These are phyloP conservation scores for Pichia sp. DNA, from an alignment of 1,139 yeast species.

Conservation along the genomic window DNA sequence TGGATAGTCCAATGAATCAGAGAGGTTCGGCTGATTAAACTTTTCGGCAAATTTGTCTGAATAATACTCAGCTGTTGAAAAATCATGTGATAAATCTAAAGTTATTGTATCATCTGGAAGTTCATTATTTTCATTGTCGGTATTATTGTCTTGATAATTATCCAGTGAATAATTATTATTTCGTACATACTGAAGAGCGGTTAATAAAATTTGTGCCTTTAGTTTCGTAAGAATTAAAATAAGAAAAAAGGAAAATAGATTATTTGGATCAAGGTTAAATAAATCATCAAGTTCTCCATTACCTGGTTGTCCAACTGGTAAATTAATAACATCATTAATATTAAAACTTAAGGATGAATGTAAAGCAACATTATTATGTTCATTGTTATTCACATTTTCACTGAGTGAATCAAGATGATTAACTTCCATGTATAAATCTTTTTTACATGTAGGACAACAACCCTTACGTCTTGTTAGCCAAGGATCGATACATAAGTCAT, in stretches of 20 bases:
- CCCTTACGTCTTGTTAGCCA: constrained; percentile 75
- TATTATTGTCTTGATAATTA: not conserved
- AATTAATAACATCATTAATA: constrained; percentile 3
- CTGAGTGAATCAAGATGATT: not conserved
- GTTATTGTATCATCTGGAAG: no score
- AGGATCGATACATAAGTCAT: constrained; percentile 72
- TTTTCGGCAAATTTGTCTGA: constrained; percentile 5
- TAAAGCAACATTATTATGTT: constrained; percentile 23
- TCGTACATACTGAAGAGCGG: constrained; percentile 16
- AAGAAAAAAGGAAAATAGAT: constrained; percentile 19
- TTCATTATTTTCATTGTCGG: not conserved
- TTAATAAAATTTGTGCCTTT: constrained; percentile 37
- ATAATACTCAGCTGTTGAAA: constrained; percentile 1
- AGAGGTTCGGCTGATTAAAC: constrained; percentile 14
- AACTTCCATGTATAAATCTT: constrained; percentile 47
- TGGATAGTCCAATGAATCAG: constrained; percentile 19
- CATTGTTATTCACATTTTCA: not conserved
- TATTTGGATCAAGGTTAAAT: constrained; percentile 20
- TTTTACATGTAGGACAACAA: constrained; percentile 80
- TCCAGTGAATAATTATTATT: constrained; percentile 16
- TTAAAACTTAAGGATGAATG: constrained; percentile 6
- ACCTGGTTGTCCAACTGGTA: constrained; percentile 17
- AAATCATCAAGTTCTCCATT: constrained; percentile 23
- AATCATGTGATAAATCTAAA: no score
- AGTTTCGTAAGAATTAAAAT: constrained; percentile 31